These are phyloP conservation scores for Lindgomyces ingoldianus DNA, from an alignment of 495 filamentous ascomycete genomes.

Conservation along the genomic window DNA sequence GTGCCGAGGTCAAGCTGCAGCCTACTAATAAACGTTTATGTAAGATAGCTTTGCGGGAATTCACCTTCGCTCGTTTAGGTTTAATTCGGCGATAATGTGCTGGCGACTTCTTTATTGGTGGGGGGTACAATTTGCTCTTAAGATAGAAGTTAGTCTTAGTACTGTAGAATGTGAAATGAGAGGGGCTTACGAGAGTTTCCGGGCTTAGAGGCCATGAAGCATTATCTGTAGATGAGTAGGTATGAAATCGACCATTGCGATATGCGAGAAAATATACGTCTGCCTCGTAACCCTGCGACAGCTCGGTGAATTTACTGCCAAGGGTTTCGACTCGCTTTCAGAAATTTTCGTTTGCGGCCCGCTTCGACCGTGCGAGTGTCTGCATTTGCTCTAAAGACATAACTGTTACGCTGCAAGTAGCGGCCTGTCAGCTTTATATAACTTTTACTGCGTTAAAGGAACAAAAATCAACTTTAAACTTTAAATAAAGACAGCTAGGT, in stretches of 20 bases:
- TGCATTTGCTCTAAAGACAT: not conserved
- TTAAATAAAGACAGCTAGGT: too few species aligned
- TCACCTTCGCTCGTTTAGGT: not conserved
- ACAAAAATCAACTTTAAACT: too few species aligned
- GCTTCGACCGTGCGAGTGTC: not conserved
- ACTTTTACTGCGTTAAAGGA: too few species aligned
- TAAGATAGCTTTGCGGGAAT: too few species aligned
- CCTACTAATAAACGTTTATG: too few species aligned
- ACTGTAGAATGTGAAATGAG: not conserved
- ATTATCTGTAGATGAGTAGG: constrained; percentile 8
- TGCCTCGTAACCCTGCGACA: not conserved
- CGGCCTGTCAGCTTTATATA: too few species aligned
- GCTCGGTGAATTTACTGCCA: not conserved
- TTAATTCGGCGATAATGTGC: not conserved
- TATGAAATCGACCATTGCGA: constrained; percentile 10
- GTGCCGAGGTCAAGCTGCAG: too few species aligned
- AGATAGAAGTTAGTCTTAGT: constrained; percentile 5
- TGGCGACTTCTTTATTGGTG: constrained; percentile 6
- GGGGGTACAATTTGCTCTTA: constrained; percentile 8
- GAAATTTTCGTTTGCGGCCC: not conserved
- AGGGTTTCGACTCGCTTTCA: not conserved
- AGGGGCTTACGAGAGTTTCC: not conserved
- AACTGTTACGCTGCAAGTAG: too few species aligned
- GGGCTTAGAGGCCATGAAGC: constrained; percentile 11
- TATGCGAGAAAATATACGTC: constrained; percentile 5